Base-by-base conservation (phyloP, 345 rosid species). In the Stellera chamaejasme region DNA sequence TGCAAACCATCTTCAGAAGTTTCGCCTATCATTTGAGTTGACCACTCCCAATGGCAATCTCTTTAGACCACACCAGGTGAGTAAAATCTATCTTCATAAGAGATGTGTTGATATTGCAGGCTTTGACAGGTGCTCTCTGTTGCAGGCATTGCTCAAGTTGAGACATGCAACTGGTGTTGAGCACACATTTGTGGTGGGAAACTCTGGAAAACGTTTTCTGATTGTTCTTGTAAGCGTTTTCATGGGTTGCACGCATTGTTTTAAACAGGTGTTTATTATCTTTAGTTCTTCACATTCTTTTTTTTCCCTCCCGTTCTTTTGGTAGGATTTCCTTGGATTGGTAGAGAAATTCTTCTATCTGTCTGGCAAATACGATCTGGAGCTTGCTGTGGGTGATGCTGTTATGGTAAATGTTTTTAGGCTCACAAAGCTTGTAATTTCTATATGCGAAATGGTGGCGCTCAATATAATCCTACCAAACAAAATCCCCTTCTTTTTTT, bases 51-150 rank as follows among this genome's bases (percentile, higher is more conserved):
- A 42, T 57, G 90, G 85, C 32, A 76, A 12, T 62, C 72, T 76
- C 49, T 94, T 90, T 79, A 82, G 74, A 77, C 99, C 97, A 60
- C 97, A 90, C 72, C 99, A 94, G 95, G 99, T 94, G 56, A 59
- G 67, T 66, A 50, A 26, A 43, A 57, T 45, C 2, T 46, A 45
- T 44, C 59, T 48, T 39, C 59, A 27, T 56, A 60, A 45, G 15
- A 10, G 59, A 28, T 50, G 27, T 25, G 15, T 13, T 63, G 10
- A 11, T 32, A 8, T 11, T 55, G 48, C 48, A 45, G 58, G 58
- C 65, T 46, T 54, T 72, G 47, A 72, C 59, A 45, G 69, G 55
- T 49, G 72, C 74, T 60, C 68, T 61, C 68, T 27, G 55, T 14
- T 76, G 69, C 85, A 94, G 99, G 90, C 96, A 56, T 79, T 87